These are phyloP conservation scores for Passalora sequoiae DNA, from an alignment of 2,329 filamentous ascomycete genomes.

Conservation along the genomic window DNA sequence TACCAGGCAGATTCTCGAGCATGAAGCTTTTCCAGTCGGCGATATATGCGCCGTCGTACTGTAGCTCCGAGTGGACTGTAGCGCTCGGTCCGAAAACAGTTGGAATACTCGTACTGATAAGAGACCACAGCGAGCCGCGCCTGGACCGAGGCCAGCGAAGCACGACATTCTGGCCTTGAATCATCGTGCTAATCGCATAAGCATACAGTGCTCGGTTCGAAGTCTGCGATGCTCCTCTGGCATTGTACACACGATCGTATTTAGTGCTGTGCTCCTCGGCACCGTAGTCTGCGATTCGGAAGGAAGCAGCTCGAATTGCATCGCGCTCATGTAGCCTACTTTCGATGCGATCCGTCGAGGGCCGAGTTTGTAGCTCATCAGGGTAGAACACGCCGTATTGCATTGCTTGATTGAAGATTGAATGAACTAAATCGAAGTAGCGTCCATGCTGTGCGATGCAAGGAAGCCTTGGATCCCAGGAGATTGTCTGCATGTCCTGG, in stretches of 20 bases:
- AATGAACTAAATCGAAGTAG: constrained; percentile 23
- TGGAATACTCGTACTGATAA: background rate
- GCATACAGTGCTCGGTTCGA: constrained; percentile 7
- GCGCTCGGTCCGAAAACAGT: background rate
- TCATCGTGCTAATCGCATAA: background rate
- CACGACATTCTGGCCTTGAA: background rate
- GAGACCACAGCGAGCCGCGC: background rate
- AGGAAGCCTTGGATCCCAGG: constrained; percentile 40
- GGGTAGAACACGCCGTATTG: constrained; percentile 15
- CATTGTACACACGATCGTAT: constrained; percentile 25
- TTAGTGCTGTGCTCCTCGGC: constrained; percentile 27
- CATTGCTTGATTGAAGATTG: constrained; percentile 27
- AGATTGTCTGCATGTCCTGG: constrained; percentile 41
- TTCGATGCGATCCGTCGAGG: constrained; percentile 9
- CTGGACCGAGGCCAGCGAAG: background rate
- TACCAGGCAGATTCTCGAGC: background rate
- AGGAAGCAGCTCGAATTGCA: constrained; percentile 29
- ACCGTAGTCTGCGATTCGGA: constrained; percentile 32
- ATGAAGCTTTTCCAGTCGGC: background rate
- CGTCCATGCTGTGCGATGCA: constrained; percentile 41
- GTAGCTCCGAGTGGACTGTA: background rate
- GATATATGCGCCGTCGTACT: background rate
- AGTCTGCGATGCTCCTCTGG: constrained; percentile 9
- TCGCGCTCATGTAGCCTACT: constrained; percentile 28
- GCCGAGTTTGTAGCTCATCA: constrained; percentile 1